Base-by-base conservation (phyloP, 306 rosid genomes). In the Ormosia semicastrata region DNA sequence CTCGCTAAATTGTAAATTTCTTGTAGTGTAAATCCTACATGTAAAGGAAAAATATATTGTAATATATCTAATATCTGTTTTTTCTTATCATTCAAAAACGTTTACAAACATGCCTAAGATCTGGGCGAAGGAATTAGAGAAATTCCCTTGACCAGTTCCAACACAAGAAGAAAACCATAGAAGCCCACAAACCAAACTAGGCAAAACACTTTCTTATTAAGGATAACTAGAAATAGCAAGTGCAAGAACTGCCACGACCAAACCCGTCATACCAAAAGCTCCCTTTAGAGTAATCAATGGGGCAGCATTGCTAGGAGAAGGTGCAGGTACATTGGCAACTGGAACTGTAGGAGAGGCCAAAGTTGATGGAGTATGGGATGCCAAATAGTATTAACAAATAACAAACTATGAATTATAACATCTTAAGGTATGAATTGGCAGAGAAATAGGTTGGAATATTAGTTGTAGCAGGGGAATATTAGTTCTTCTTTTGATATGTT, bases 291-390 rank as follows among this genome's bases (percentile, higher is more conserved):
- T 13, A 71, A 71, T 70, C 33, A 70, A 58, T 10, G 85, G 37
- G 60, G 89, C 75, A 53, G 92, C 91, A 18, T 9, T 66, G 68
- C 30, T 87, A 34, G 89, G 85, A 80, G 91, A 83, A 13, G 93
- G 92, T 14, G 86, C 72, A n/a, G 90, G 94, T 2, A 62, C 58
- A 36, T 56, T 68, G 44, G 73, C 59, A 8, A 73, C 6, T n/a
- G 90, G 73, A 59, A 81, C 85, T 8, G 62, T 17, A 5, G 84
- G 64, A 36, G 86, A 24, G 12, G 71, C 80, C 88, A 90, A 77
- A 13, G 87, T 86, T 24, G 90, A 87, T 2, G 92, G 89, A 49
- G 84, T 2, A 69, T n/a, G n/a, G n/a, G n/a, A n/a, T n/a, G n/a
- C n/a, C n/a, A n/a, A n/a, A n/a, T n/a, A n/a, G n/a, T n/a, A n/a